A percentile compares a stretch with the other conserved stretches of the same genome.
phyloP scores from a whole-genome alignment of 441 rosid species.

The Manihot esculenta region DNA sequence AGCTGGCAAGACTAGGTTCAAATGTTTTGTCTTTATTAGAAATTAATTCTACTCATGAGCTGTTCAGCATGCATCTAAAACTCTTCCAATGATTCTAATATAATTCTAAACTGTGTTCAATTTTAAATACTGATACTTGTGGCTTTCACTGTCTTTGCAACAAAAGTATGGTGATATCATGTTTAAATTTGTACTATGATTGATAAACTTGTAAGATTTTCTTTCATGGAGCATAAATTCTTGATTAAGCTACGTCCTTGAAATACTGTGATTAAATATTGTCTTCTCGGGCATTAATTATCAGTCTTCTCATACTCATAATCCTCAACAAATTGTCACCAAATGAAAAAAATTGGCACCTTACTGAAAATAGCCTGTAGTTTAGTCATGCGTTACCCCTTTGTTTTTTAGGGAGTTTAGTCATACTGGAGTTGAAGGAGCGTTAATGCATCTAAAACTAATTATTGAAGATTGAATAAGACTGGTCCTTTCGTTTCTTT shows the following conservation, averaged over 20 bases:
- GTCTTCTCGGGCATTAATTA: too few species aligned
- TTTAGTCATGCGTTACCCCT: too few species aligned
- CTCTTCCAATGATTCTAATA: not conserved
- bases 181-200: not conserved
- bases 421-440: too few species aligned
- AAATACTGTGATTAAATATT: too few species aligned
- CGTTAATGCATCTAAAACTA: not conserved
- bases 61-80: not conserved
- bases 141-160: not conserved
- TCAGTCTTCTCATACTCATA: too few species aligned
- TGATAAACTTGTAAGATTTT: not conserved
- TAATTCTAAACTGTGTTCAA: not conserved
- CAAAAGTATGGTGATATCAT: not conserved
- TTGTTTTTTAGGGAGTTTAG: too few species aligned
- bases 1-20: not conserved
- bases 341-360: too few species aligned
- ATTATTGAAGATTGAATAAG: not conserved
- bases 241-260: too few species aligned
- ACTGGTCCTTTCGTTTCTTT: not conserved
- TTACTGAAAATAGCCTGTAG: too few species aligned
- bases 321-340: too few species aligned
- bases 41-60: not conserved
- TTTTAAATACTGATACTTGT: not conserved
- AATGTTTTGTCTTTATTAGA: not conserved
- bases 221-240: not conserved